Base-by-base conservation (phyloP, 306 rosid species). In the Lupinus albus region DNA sequence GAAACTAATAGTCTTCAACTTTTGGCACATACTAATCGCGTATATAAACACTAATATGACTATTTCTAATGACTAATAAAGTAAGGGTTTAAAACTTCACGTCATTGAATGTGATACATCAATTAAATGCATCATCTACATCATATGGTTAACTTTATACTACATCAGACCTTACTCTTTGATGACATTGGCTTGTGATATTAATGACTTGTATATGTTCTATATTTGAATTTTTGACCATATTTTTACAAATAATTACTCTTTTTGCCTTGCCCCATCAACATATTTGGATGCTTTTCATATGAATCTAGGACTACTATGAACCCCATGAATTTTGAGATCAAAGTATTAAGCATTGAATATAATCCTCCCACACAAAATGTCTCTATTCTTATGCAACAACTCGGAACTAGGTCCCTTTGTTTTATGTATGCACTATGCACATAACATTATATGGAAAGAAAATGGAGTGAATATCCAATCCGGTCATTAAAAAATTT, bases 381-480 rank as follows among this genome's bases (percentile, higher is more conserved):
- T 25, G 30, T 25, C 30, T 25, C 30, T 25, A 25, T 25, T 25
- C 30, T 25, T 3, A 25, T 3, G 30, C 30, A 25, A 25, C 4
- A 25, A 25, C 2, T 1, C 4, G 30, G 4, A 25, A 25, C 42
- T 55, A 54, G 38, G 78, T 59, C 61, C 15, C 49, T 53, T 8
- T 50, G 53, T 49, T 55, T 74, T 45, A 17, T 54, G 13, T 58
- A 67, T 59, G 8, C 52, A 39, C 52, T 58, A 67, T 59, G 8
- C 52, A 39, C 52, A 78, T 78, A 14, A 67, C 52, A 60, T 50
- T 59, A 1, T 59, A 4, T 48, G 14, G 59, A 50, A 66, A 45
- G 66, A 49, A 72, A 66, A 78, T 78, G n/a, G n/a, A n/a, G n/a
- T n/a, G n/a, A n/a, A n/a, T n/a, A n/a, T n/a, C n/a, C n/a, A n/a